phyloP scores from a whole-genome alignment of 1,284 basidiomycete species.

The Cutaneotrichosporon sp. region DNA sequence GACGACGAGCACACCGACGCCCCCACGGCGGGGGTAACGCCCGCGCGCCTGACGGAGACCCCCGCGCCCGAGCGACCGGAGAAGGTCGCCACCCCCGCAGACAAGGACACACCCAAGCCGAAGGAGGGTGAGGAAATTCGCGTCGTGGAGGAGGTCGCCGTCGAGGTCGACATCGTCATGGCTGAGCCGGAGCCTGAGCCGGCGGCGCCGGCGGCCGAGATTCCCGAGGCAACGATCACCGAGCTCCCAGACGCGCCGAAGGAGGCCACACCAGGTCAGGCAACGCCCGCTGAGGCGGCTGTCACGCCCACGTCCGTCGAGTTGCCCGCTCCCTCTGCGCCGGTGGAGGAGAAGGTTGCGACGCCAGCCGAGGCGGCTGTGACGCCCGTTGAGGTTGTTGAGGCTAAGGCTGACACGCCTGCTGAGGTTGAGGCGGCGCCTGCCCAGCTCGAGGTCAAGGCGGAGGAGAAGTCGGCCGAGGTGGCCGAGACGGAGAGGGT shows the following conservation, averaged over 20 bases:
- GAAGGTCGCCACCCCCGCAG: slow-evolving; percentile 13
- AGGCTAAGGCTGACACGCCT: background rate
- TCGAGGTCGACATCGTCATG: slow-evolving; percentile 3
- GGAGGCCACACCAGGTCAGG: background rate
- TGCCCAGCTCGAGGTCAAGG: background rate
- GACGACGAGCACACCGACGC: slow-evolving; percentile 17
- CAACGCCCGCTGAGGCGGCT: background rate
- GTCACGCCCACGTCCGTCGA: background rate
- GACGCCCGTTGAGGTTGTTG: background rate
- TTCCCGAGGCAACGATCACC: background rate
- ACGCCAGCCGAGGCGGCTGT: background rate
- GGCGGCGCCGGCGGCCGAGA: background rate
- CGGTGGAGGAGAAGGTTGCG: background rate
- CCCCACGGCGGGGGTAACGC: slow-evolving; percentile 20
- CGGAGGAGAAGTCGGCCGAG: background rate
- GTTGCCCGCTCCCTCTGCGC: background rate
- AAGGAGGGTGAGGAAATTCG: slow-evolving; percentile 1
- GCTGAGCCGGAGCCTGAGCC: background rate
- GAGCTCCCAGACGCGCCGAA: slow-evolving; percentile 4
- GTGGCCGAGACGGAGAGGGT: background rate
- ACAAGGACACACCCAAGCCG: slow-evolving; percentile 2
- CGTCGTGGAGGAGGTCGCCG: background rate
- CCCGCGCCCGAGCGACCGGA: background rate
- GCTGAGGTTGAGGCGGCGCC: background rate
- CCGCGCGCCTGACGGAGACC: slow-evolving; percentile 12